A percentile compares a stretch with the other conserved stretches of the same genome.
Conservation (phyloP, 805 yeast species). For the Saturnispora saitoi region DNA sequence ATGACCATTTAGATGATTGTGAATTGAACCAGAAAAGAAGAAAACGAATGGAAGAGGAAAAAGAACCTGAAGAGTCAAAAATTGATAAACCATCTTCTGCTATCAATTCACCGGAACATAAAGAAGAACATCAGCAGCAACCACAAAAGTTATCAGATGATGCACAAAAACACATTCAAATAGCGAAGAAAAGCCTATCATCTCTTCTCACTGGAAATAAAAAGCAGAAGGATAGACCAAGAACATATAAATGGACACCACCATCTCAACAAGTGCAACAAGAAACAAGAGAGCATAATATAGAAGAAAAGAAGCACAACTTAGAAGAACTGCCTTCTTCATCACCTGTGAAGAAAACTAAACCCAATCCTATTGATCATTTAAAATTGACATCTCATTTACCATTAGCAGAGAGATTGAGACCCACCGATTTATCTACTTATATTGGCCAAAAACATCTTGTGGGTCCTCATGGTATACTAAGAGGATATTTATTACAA, state of each 20-base stretch:
- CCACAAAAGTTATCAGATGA: background rate
- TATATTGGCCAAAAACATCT: constrained; percentile 84
- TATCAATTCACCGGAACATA: background rate
- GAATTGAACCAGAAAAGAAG: constrained; percentile 7
- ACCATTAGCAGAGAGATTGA: constrained; percentile 71
- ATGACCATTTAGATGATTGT: constrained; percentile 30
- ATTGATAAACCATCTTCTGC: background rate
- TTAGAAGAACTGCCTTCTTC: background rate
- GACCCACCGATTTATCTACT: constrained; percentile 64
- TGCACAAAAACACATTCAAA: background rate
- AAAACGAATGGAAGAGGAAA: background rate
- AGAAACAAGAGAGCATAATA: background rate
- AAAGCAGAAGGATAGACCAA: constrained; percentile 8
- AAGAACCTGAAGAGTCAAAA: background rate
- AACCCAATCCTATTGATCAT: constrained; percentile 6
- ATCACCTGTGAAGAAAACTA: constrained; percentile 4
- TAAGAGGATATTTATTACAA: constrained; percentile 54
- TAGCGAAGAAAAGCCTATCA: constrained; percentile 3
- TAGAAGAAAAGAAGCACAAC: background rate
- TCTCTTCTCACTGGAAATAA: constrained; percentile 7
- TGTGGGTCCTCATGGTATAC: constrained; percentile 54
- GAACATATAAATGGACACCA: constrained; percentile 11
- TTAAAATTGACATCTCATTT: constrained; percentile 19
- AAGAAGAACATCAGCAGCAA: background rate
- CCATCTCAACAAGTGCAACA: background rate